phyloP scores from a whole-genome alignment of 2,329 filamentous ascomycete species.

The Blastomyces gilchristii region DNA sequence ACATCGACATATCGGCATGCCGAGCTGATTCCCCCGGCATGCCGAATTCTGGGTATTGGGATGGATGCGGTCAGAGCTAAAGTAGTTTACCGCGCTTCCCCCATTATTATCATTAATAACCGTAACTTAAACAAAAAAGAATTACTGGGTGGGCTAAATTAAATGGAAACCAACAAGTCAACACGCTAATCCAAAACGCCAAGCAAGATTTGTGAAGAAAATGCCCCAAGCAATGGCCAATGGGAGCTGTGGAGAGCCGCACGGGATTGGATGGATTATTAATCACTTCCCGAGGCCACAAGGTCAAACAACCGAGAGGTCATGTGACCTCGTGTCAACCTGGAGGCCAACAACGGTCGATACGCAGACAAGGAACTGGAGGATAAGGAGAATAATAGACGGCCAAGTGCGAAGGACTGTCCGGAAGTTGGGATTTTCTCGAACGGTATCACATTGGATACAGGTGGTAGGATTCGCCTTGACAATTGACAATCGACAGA shows the following conservation, averaged over 20 bases:
- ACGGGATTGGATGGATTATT: neutral
- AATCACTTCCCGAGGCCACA: neutral
- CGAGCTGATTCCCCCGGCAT: neutral
- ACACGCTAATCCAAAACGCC: no score
- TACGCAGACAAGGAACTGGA: neutral
- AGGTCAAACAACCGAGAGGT: neutral
- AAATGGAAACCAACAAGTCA: no score
- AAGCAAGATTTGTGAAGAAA: no score
- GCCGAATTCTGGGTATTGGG: neutral
- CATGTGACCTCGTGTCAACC: neutral
- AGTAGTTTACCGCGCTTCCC: no score
- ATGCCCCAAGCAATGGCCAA: neutral
- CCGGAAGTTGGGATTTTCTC: neutral
- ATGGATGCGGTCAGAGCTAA: no score
- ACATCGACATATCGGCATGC: neutral
- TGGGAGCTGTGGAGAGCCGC: neutral
- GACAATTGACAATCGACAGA: no score
- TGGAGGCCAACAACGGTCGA: neutral
- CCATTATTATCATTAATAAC: no score
- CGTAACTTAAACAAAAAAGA: no score
- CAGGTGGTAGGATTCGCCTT: neutral
- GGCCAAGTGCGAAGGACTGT: neutral
- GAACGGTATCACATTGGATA: neutral
- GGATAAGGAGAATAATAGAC: neutral
- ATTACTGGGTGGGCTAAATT: no score